A percentile compares a stretch with the other conserved stretches of the same genome.
Conservation (phyloP, 2,329 filamentous ascomycete species). For the Cercospora brassicicola region DNA sequence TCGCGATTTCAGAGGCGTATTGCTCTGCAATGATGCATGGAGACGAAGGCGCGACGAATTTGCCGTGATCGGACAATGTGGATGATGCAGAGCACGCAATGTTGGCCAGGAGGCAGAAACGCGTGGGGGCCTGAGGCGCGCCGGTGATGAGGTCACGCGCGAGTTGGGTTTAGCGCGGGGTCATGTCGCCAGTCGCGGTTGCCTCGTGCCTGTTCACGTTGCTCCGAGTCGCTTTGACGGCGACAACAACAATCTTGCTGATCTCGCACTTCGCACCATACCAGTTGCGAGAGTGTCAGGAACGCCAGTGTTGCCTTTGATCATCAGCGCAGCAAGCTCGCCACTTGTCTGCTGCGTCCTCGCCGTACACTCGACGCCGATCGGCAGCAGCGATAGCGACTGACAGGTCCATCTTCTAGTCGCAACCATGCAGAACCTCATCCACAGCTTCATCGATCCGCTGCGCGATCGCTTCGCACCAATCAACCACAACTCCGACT, state of each 20-base stretch:
- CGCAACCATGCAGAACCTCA: slow-evolving; percentile 76
- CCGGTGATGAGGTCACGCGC: slow-evolving; percentile 1
- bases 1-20: not conserved
- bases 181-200: not conserved
- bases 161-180: not conserved
- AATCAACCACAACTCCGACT: slow-evolving; percentile 85
- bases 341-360: not conserved
- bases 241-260: not conserved
- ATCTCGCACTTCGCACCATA: not conserved
- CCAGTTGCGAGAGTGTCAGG: not conserved
- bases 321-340: not conserved
- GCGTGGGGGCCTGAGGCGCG: not conserved
- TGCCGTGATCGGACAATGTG: not conserved
- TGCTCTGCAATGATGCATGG: not conserved
- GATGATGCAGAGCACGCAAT: slow-evolving; percentile 1
- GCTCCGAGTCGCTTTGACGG: not conserved
- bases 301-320: not conserved
- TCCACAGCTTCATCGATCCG: slow-evolving; percentile 81
- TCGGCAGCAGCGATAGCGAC: not conserved
- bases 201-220: slow-evolving; percentile 1
- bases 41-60: not conserved
- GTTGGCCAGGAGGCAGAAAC: not conserved
- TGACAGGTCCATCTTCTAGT: not conserved
- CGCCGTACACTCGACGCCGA: not conserved
- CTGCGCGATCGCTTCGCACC: slow-evolving; percentile 90